These are phyloP conservation scores for Pochonia chlamydosporia DNA, from an alignment of 2,329 filamentous ascomycete species.

Conservation along the genomic window DNA sequence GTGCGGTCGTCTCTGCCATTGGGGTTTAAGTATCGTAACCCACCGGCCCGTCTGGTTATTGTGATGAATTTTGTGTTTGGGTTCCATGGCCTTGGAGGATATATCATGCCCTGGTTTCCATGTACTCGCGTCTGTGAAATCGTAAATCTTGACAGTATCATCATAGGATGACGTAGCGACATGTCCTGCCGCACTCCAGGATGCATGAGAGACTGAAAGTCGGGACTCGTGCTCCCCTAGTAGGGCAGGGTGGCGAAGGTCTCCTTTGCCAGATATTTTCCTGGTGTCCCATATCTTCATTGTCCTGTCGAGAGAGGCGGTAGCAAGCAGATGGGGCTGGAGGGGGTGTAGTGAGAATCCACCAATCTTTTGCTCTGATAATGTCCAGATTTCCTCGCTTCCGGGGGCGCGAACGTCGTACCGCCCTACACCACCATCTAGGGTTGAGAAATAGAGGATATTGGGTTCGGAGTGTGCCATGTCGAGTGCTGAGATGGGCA, in stretches of 20 bases:
- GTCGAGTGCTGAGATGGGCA: constrained; percentile 79
- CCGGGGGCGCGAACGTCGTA: constrained; percentile 66
- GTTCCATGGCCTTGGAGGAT: constrained; percentile 58
- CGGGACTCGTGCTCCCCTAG: constrained; percentile 77
- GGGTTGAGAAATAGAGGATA: constrained; percentile 78
- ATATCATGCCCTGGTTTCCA: constrained; percentile 58
- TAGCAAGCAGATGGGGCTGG: constrained; percentile 77
- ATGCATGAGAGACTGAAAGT: constrained; percentile 85
- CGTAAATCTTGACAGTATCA: constrained; percentile 89
- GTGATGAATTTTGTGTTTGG: constrained; percentile 64
- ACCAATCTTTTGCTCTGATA: constrained; percentile 92
- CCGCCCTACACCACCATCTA: constrained; percentile 73
- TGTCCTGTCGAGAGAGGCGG: constrained; percentile 82
- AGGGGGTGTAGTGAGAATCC: constrained; percentile 82
- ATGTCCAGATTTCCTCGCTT: constrained; percentile 60
- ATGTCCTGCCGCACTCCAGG: constrained; percentile 80
- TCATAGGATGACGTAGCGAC: constrained; percentile 92
- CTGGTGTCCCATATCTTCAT: constrained; percentile 90
- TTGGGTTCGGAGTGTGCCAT: constrained; percentile 67
- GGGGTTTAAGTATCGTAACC: constrained; percentile 77
- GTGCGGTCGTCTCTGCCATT: constrained; percentile 78
- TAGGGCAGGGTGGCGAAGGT: constrained; percentile 56
- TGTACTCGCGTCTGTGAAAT: constrained; percentile 56
- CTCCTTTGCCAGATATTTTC: constrained; percentile 62
- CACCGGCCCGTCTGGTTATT: constrained; percentile 96